Conservation (phyloP, 2,329 filamentous ascomycete species). For the Ploettnerulaceae sp. region DNA sequence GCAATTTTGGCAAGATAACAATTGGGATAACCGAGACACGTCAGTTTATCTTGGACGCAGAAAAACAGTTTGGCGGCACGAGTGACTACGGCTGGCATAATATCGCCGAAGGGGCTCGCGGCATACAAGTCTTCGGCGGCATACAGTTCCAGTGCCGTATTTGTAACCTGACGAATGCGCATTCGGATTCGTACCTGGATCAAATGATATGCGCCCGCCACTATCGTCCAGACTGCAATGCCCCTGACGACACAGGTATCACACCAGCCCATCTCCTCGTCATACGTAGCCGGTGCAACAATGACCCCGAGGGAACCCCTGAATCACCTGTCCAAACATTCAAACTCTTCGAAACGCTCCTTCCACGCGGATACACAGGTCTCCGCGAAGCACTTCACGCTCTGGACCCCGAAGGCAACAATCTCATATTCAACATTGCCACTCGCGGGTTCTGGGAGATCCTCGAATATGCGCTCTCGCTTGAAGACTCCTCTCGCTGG, state of each 20-base stretch:
- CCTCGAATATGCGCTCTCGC: conserved; percentile 18
- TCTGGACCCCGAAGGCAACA: conserved; percentile 23
- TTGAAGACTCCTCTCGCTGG: conserved; percentile 18
- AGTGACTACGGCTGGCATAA: conserved; percentile 24
- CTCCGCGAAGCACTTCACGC: conserved; percentile 23
- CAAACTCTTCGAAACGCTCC: conserved; percentile 17
- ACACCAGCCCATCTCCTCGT: conserved; percentile 23
- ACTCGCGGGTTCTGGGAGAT: conserved; percentile 21
- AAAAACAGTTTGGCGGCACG: background rate
- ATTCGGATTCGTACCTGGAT: conserved; percentile 22
- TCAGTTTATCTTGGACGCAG: conserved; percentile 13
- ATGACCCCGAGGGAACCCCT: conserved; percentile 5
- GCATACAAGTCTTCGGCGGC: conserved; percentile 12
- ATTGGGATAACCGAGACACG: conserved; percentile 20
- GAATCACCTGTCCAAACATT: conserved; percentile 19
- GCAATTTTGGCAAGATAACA: conserved; percentile 19
- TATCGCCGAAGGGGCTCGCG: conserved; percentile 23
- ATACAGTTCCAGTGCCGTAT: conserved; percentile 21
- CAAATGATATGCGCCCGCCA: conserved; percentile 23
- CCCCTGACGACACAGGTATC: conserved; percentile 22
- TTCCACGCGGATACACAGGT: conserved; percentile 15
- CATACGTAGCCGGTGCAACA: conserved; percentile 16
- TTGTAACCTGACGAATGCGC: conserved; percentile 17
- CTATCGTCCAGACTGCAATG: conserved; percentile 21
- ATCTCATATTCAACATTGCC: conserved; percentile 22